Evolutionary conservation across 176 grass and related monocot genomes (phyloP), one percentile per base, ranked within the genome.

Genomic region (Luzula sylvatica): DNA sequence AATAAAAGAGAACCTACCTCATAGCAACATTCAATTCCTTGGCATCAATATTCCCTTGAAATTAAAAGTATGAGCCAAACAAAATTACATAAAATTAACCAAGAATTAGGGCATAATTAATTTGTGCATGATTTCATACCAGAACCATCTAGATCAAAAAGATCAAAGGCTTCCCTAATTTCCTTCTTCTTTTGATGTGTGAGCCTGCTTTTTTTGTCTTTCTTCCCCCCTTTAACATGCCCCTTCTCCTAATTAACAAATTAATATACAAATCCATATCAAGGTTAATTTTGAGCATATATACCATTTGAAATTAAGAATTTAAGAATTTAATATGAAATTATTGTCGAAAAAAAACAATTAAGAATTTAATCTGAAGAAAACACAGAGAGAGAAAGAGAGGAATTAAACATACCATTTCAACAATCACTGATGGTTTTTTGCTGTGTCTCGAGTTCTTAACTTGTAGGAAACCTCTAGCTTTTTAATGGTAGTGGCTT

Each of bases 61-160:
- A 29, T 58, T 5, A 27, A 7, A 30, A 25, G 3, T n/a, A n/a
- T n/a, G n/a, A 35, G 9, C 5, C 58, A 3, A 58, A 7, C 1
- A 29, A 38, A 14, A 51, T 13, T 8, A 3, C 1, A 39, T 49
- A 11, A 42, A 50, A 13, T 11, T 5, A 8, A 24, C 21, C 15
- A 11, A 19, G 3, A 8, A 15, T n/a, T 13, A 58, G 11, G 2
- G 0, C 3, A 38, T 4, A 35, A 35, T 35, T 9, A 35, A 35
- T 7, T 7, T 1, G 9, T 35, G 30, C 30, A 35, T 35, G 7
- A 35, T 35, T 21, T 19, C 4, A 2, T 62, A 94, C 87, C 89
- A 46, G 89, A 95, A 40, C 80, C 75, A 35, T 95, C 79, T 15
- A 61, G 72, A 67, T 95, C 89, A 64, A 84, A 95, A 56, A 88